A percentile compares a stretch with the other conserved stretches of the same genome.
phyloP scores from a whole-genome alignment of 306 rosid species.

The Quercus dentata region DNA sequence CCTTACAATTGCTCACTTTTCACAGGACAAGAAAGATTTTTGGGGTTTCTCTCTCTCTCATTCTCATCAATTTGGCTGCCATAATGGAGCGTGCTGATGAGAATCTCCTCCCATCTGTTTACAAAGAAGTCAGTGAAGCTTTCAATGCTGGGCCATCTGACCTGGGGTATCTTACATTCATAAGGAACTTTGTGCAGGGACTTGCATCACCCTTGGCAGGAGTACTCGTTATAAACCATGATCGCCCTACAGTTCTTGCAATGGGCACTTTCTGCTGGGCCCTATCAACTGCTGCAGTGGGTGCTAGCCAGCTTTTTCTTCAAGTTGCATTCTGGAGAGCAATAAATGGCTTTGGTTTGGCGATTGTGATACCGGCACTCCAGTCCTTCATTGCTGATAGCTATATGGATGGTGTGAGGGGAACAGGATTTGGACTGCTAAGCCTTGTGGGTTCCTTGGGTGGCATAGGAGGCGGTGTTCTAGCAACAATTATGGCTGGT shows the following conservation, averaged over 20 bases:
- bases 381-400: constrained; percentile 97
- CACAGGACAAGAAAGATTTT: constrained; percentile 47
- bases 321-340: constrained; percentile 95
- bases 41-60: constrained; percentile 71
- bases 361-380: constrained; percentile 94
- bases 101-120: constrained; percentile 93
- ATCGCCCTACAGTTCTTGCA: constrained; percentile 84
- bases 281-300: constrained; percentile 92
- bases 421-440: constrained; percentile 83
- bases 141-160: constrained; percentile 93
- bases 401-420: constrained; percentile 73
- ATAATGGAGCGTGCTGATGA: constrained; percentile 96
- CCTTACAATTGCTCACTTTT: constrained; percentile 8
- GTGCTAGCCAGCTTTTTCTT: constrained; percentile 48
- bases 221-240: constrained; percentile 64
- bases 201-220: constrained; percentile 91
- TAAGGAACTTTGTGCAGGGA: constrained; percentile 83
- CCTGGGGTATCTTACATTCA: constrained; percentile 90
- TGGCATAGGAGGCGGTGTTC: constrained; percentile 94
- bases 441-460: constrained; percentile 72
- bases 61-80: constrained; percentile 88
- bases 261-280: constrained; percentile 95
- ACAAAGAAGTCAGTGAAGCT: constrained; percentile 96
- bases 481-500: constrained; percentile 97
- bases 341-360: constrained; percentile 88